A percentile compares a stretch with the other conserved stretches of the same genome.
Conservation (phyloP, 805 yeast species). For the Kodamaea kaohsiungensis region DNA sequence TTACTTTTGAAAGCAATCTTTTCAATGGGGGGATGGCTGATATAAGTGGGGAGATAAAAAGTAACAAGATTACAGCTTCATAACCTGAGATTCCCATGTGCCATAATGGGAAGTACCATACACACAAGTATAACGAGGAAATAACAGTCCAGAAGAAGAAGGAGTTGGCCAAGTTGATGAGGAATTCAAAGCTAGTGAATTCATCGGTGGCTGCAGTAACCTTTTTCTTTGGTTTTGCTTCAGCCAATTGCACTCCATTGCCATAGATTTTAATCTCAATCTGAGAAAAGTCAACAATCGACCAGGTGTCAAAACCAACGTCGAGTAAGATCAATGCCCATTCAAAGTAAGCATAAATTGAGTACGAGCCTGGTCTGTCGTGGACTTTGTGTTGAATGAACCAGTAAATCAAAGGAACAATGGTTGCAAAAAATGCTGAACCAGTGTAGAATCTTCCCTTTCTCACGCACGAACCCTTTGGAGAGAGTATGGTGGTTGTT, state of each 20-base stretch:
- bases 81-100: constrained; percentile 96
- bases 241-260: constrained; percentile 19
- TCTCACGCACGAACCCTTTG: constrained; percentile 45
- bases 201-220: constrained; percentile 17
- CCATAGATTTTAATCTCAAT: constrained; percentile 51
- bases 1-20: constrained; percentile 39
- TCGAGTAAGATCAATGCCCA: constrained; percentile 88
- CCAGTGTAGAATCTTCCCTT: constrained; percentile 56
- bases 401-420: constrained; percentile 83
- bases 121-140: constrained; percentile 79
- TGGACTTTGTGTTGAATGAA: constrained; percentile 93
- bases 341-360: constrained; percentile 90
- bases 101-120: constrained; percentile 99
- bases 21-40: constrained; percentile 44
- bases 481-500: constrained; percentile 54
- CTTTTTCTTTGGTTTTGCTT: background rate
- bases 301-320: constrained; percentile 79
- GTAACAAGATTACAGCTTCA: constrained; percentile 63
- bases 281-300: constrained; percentile 66
- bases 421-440: constrained; percentile 61
- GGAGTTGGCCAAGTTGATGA: constrained; percentile 58
- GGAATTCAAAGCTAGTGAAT: constrained; percentile 36
- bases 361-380: constrained; percentile 88
- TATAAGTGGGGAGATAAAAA: constrained; percentile 60
- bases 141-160: constrained; percentile 82